Evolutionary conservation across 169 alveolate genomes (phyloP).

Genomic region (Babesia ovata): DNA sequence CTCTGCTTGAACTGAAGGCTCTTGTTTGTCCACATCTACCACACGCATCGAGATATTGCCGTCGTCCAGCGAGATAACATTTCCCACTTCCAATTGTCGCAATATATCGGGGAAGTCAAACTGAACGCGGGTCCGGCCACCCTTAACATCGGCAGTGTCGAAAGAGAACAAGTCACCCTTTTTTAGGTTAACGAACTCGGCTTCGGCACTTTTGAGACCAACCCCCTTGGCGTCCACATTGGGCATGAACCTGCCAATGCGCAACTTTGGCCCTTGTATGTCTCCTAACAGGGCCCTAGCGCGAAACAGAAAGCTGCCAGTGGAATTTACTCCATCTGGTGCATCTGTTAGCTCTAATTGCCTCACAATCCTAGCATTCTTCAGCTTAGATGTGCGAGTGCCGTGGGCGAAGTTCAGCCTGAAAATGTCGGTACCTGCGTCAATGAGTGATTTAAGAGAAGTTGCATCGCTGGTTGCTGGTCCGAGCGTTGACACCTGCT

Average conservation of each 20-base stretch:
- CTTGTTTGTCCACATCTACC: slow-evolving; percentile 42
- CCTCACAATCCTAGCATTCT: slow-evolving; percentile 57
- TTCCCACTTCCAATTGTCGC: slow-evolving; percentile 68
- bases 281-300: slow-evolving; percentile 72
- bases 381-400: slow-evolving; percentile 65
- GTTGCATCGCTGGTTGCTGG: slow-evolving; percentile 74
- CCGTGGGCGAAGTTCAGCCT: slow-evolving; percentile 83
- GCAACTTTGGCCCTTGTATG: slow-evolving; percentile 83
- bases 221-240: slow-evolving; percentile 70
- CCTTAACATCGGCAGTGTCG: slow-evolving; percentile 70
- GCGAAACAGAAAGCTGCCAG: slow-evolving; percentile 7
- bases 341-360: slow-evolving; percentile 65
- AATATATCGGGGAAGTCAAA: slow-evolving; percentile 75
- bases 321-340: slow-evolving; percentile 58
- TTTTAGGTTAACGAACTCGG: slow-evolving; percentile 74
- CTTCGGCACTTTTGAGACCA: slow-evolving; percentile 30
- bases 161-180: slow-evolving; percentile 77
- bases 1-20: slow-evolving; percentile 59
- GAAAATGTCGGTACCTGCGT: slow-evolving; percentile 80
- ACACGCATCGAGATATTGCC: slow-evolving; percentile 76
- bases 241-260: slow-evolving; percentile 79
- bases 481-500: slow-evolving; percentile 83
- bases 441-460: slow-evolving; percentile 70
- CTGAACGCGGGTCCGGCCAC: slow-evolving; percentile 67
- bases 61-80: slow-evolving; percentile 77